Conservation (phyloP, 192 early-diverging fungal species). For the Coemansia sp. region DNA sequence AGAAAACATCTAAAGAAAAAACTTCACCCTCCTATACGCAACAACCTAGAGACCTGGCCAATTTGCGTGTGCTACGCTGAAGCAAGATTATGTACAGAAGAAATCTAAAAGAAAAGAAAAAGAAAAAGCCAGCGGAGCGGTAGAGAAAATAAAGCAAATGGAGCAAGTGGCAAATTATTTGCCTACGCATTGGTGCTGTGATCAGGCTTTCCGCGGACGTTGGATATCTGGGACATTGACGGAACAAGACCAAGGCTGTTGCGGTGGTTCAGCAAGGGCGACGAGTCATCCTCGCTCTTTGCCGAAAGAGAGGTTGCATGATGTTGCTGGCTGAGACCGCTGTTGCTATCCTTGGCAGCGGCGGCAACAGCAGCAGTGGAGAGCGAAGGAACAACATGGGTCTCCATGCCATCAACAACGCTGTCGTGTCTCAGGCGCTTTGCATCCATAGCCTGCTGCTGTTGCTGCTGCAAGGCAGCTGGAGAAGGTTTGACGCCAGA, state of each 20-base stretch:
- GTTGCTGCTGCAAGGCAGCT: conserved; percentile 8
- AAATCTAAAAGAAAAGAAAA: background rate
- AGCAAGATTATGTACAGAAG: background rate
- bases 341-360: background rate
- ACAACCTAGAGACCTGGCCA: too few species aligned
- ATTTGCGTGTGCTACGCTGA: too few species aligned
- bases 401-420: conserved; percentile 42
- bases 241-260: conserved; percentile 19
- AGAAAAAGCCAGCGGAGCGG: background rate
- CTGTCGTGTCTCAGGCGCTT: conserved; percentile 50
- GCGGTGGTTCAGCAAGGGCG: conserved; percentile 13
- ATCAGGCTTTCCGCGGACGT: conserved; percentile 23
- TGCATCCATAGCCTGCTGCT: background rate
- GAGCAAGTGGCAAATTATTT: background rate
- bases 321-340: background rate
- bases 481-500: background rate
- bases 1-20: too few species aligned
- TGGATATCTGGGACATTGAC: conserved; percentile 17
- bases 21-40: too few species aligned
- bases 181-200: conserved; percentile 2
- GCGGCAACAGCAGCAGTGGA: conserved; percentile 3
- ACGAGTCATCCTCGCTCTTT: background rate
- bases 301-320: background rate
- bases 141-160: conserved; percentile 7
- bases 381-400: conserved; percentile 6